phyloP scores from a whole-genome alignment of 768 basidiomycete species.

The Phallus indusiatus region DNA sequence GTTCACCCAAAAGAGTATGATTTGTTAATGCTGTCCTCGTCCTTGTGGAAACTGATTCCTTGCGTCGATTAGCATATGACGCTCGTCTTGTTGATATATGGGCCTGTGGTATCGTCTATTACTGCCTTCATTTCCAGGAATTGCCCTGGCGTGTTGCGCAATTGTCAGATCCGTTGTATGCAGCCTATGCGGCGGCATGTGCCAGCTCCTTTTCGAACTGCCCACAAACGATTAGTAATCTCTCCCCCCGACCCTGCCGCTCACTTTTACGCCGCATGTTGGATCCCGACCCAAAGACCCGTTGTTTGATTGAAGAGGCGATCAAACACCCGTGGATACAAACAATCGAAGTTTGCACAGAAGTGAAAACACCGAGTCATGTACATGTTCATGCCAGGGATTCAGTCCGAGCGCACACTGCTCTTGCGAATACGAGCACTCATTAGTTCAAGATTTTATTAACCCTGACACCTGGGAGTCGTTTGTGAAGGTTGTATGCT shows the following conservation, averaged over 20 bases:
- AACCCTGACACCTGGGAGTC: no score
- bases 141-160: slow-evolving; percentile 97
- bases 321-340: slow-evolving; percentile 71
- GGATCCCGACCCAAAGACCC: slow-evolving; percentile 79
- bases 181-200: slow-evolving; percentile 52
- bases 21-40: neutral
- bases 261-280: slow-evolving; percentile 86
- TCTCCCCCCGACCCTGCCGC: slow-evolving; percentile 79
- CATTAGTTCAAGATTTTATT: neutral
- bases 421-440: neutral
- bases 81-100: slow-evolving; percentile 96
- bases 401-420: slow-evolving; percentile 8
- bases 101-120: slow-evolving; percentile 96
- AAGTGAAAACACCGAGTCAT: slow-evolving; percentile 52
- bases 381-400: slow-evolving; percentile 42
- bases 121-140: slow-evolving; percentile 97
- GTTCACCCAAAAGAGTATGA: slow-evolving; percentile 93
- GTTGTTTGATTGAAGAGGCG: slow-evolving; percentile 73
- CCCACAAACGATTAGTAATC: slow-evolving; percentile 74
- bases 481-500: no score
- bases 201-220: slow-evolving; percentile 28
- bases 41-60: slow-evolving; percentile 8
- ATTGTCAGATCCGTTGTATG: slow-evolving; percentile 67
- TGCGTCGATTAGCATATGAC: slow-evolving; percentile 69
- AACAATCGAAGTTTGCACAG: slow-evolving; percentile 75